Conservation (phyloP, 2,329 filamentous ascomycete genomes). For the Pyricularia pennisetigena region DNA sequence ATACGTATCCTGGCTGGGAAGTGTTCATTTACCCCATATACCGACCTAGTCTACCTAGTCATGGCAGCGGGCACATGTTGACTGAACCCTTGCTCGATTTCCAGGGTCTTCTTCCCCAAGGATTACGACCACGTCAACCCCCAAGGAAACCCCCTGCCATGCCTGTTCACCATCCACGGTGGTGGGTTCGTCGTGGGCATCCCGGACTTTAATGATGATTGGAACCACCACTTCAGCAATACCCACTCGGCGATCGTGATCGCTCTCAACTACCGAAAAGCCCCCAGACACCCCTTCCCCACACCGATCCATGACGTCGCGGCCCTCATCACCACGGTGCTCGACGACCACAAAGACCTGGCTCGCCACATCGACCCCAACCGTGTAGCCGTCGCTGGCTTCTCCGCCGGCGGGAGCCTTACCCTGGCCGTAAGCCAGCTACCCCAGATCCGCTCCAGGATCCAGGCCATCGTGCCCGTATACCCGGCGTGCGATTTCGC, state of each 20-base stretch:
- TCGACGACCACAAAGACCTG: constrained; percentile 27
- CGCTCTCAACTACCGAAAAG: constrained; percentile 36
- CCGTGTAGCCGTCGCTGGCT: constrained; percentile 32
- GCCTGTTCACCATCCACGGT: constrained; percentile 39
- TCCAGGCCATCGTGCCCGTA: constrained; percentile 25
- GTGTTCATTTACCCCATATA: not conserved
- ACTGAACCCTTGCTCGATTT: not conserved
- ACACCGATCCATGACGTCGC: constrained; percentile 30
- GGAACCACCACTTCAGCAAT: constrained; percentile 30
- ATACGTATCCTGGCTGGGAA: not conserved
- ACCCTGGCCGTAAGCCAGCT: constrained; percentile 28
- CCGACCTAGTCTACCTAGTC: not conserved
- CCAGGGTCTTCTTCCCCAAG: constrained; percentile 28
- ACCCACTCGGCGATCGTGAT: constrained; percentile 31
- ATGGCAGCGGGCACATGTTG: not conserved
- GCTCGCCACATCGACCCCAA: constrained; percentile 27
- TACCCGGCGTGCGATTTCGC: constrained; percentile 33
- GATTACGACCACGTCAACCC: constrained; percentile 19
- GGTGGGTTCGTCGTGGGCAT: constrained; percentile 34
- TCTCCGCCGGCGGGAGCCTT: constrained; percentile 39
- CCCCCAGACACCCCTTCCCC: constrained; percentile 32
- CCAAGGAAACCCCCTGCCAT: constrained; percentile 19
- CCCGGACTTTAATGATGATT: constrained; percentile 31
- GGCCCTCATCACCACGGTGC: constrained; percentile 27
- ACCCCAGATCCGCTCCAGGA: constrained; percentile 18